Conservation (phyloP, 768 basidiomycete genomes). For the Lanmaoa pseudosensibilis region DNA sequence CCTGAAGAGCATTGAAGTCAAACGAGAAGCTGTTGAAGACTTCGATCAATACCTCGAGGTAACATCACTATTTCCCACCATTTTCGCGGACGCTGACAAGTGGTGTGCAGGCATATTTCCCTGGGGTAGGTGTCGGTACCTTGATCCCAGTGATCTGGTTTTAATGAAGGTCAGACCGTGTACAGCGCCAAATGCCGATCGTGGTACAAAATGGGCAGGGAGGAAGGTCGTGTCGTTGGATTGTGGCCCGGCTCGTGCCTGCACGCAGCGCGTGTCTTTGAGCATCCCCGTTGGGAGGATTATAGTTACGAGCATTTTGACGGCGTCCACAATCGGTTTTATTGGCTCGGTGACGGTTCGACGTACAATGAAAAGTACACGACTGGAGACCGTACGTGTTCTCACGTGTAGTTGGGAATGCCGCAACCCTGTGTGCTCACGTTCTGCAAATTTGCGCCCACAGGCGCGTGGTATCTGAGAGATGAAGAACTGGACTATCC, state of each 20-base stretch:
- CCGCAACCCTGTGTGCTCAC: neutral
- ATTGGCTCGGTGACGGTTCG: conserved; percentile 64
- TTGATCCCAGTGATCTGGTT: no score
- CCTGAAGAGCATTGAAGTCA: conserved; percentile 60
- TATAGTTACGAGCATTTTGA: conserved; percentile 52
- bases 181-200: conserved; percentile 57
- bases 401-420: neutral
- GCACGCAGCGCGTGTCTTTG: conserved; percentile 49
- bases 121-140: conserved; percentile 1
- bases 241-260: conserved; percentile 62
- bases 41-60: conserved; percentile 63
- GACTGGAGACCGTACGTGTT: conserved; percentile 36
- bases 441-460: neutral
- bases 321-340: conserved; percentile 45
- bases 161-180: conserved; percentile 44
- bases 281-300: conserved; percentile 65
- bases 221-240: conserved; percentile 52
- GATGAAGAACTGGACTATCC: conserved; percentile 16
- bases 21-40: conserved; percentile 57
- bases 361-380: conserved; percentile 50
- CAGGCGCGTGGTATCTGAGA: conserved; percentile 17
- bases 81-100: neutral
- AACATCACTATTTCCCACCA: neutral
- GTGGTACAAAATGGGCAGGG: conserved; percentile 65
- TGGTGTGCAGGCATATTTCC: conserved; percentile 13